Evolutionary conservation across 345 rosid species (phyloP).

Genomic region (Lumnitzera racemosa): DNA sequence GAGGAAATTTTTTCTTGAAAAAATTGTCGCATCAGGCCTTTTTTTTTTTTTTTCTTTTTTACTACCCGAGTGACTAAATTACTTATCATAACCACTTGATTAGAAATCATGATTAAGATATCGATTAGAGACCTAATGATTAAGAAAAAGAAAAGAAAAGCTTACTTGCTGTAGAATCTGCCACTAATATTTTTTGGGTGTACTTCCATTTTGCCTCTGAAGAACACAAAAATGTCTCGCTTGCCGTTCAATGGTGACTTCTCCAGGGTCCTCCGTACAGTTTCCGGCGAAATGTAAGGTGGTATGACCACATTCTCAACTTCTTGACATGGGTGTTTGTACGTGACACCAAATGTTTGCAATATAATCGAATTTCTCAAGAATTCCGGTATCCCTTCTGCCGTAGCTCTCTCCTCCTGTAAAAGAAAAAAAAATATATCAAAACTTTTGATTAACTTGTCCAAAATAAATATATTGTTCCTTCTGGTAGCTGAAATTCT

Average conservation of each 20-base stretch:
- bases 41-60: neutral
- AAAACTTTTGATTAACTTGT: neutral
- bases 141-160: neutral
- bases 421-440: neutral
- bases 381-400: constrained; percentile 78
- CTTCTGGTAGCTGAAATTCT: too few species aligned
- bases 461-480: neutral
- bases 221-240: constrained; percentile 81
- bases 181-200: constrained; percentile 93
- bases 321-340: constrained; percentile 81
- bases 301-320: constrained; percentile 85
- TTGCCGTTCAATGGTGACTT: constrained; percentile 32
- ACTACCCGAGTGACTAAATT: too few species aligned
- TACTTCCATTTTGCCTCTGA: constrained; percentile 96
- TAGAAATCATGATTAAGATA: neutral
- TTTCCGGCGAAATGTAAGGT: constrained; percentile 76
- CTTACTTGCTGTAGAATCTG: constrained; percentile 87
- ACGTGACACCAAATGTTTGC: constrained; percentile 85
- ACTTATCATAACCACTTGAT: too few species aligned
- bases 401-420: constrained; percentile 79
- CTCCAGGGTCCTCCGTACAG: constrained; percentile 33
- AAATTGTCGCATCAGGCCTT: too few species aligned
- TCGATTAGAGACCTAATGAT: neutral
- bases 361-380: constrained; percentile 70
- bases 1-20: too few species aligned